Evolutionary conservation across 768 basidiomycete species (phyloP).

Genomic region (Phlebiopsis flavidoalba): DNA sequence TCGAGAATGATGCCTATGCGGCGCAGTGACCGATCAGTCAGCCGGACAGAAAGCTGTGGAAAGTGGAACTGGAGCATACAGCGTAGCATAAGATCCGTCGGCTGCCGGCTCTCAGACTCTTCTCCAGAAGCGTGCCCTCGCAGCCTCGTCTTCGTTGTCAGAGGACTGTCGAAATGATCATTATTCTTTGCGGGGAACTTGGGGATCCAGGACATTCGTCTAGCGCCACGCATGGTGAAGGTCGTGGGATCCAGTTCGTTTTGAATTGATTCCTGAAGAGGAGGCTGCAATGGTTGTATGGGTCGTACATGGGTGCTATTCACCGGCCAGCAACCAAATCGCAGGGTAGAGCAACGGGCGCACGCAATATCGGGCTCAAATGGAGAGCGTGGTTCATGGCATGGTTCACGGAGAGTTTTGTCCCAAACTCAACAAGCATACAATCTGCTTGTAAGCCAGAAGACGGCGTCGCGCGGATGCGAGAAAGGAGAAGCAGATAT

Average conservation of each 20-base stretch:
- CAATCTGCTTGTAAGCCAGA: constrained; percentile 17
- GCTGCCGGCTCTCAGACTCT: constrained; percentile 81
- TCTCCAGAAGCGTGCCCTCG: constrained; percentile 73
- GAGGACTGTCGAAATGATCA: constrained; percentile 14
- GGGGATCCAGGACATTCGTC: constrained; percentile 26
- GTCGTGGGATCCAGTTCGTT: background rate
- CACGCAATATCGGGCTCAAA: background rate
- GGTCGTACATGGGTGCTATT: background rate
- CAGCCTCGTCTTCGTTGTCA: constrained; percentile 56
- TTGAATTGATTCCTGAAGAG: background rate
- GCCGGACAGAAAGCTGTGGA: background rate
- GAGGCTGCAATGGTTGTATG: background rate
- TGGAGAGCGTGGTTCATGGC: constrained; percentile 24
- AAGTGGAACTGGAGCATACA: constrained; percentile 52
- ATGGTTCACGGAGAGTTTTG: constrained; percentile 25
- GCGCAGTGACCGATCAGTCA: constrained; percentile 17
- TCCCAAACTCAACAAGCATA: constrained; percentile 17
- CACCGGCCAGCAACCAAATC: background rate
- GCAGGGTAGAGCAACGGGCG: background rate
- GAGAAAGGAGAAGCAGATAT: background rate
- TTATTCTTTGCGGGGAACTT: constrained; percentile 17
- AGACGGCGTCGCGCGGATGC: background rate
- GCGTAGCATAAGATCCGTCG: constrained; percentile 85
- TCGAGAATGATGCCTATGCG: constrained; percentile 80
- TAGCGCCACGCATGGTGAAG: background rate